Conservation (phyloP, 192 early-diverging fungal genomes). For the Coemansia sp. region DNA sequence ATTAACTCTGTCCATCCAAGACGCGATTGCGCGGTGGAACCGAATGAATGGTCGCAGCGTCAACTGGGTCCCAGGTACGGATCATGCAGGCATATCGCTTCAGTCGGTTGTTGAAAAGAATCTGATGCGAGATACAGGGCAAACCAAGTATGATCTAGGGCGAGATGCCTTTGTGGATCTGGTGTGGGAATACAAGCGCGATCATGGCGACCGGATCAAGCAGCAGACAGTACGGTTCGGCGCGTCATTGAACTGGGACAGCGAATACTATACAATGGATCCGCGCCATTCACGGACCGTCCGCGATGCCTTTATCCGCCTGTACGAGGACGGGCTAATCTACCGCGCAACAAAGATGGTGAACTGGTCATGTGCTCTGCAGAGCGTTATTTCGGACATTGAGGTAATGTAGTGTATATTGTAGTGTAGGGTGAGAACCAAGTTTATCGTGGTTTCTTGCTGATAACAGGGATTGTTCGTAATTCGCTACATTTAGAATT, state of each 20-base stretch:
- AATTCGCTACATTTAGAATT: neutral
- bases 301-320: constrained; percentile 84
- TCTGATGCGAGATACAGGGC: constrained; percentile 51
- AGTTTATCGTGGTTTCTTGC: neutral
- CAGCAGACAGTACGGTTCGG: constrained; percentile 82
- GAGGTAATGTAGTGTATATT: constrained; percentile 59
- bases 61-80: constrained; percentile 93
- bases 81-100: constrained; percentile 97
- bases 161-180: constrained; percentile 81
- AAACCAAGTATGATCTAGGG: constrained; percentile 85
- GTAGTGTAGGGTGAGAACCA: neutral
- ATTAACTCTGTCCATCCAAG: constrained; percentile 87
- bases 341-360: constrained; percentile 92
- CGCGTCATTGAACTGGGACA: constrained; percentile 86
- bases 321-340: constrained; percentile 87
- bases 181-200: constrained; percentile 87
- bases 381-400: constrained; percentile 95
- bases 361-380: constrained; percentile 94
- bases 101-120: constrained; percentile 96
- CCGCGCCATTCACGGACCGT: constrained; percentile 71
- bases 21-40: constrained; percentile 73
- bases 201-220: constrained; percentile 79
- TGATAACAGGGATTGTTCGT: neutral
- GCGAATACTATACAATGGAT: constrained; percentile 92
- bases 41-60: constrained; percentile 91